A percentile compares a stretch with the other conserved stretches of the same genome.
Evolutionary conservation across 371 early-diverging fungal species (phyloP).

Genomic region (Mortierella sp.): DNA sequence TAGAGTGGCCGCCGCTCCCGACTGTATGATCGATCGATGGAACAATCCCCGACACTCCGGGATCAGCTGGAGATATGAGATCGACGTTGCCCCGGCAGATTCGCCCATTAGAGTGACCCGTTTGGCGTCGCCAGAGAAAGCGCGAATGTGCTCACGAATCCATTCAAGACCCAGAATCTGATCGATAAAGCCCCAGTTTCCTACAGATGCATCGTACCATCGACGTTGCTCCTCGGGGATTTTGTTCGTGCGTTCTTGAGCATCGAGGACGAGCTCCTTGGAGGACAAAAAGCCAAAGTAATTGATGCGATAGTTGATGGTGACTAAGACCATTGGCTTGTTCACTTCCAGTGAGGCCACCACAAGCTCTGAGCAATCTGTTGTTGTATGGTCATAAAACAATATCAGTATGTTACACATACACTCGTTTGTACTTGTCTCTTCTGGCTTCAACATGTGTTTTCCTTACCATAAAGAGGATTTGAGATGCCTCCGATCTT

Average conservation of each 20-base stretch:
- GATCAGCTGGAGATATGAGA: constrained; percentile 19
- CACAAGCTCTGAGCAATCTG: too few relatives aligned
- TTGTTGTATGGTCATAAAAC: too few relatives aligned
- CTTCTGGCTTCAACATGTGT: too few relatives aligned
- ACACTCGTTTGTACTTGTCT: too few relatives aligned
- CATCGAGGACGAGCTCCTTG: constrained; percentile 23
- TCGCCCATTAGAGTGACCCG: constrained; percentile 59
- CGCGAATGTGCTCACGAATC: constrained; percentile 56
- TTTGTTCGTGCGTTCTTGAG: not conserved
- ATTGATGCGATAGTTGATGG: constrained; percentile 29
- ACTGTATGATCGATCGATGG: constrained; percentile 38
- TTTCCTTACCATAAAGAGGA: too few relatives aligned
- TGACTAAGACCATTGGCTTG: constrained; percentile 28
- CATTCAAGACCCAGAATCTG: constrained; percentile 57
- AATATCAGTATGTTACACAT: too few relatives aligned
- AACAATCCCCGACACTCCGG: constrained; percentile 21
- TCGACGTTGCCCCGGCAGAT: constrained; percentile 55
- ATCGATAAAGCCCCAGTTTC: constrained; percentile 59
- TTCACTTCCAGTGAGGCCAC: constrained; percentile 1
- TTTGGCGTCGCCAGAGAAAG: constrained; percentile 58
- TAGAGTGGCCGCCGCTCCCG: not conserved
- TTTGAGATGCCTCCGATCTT: too few relatives aligned
- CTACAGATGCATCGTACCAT: constrained; percentile 19
- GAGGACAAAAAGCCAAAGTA: constrained; percentile 42
- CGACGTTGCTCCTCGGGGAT: not conserved